These are phyloP conservation scores for Esteya vermicola DNA, from an alignment of 2,329 filamentous ascomycete species.

Conservation along the genomic window DNA sequence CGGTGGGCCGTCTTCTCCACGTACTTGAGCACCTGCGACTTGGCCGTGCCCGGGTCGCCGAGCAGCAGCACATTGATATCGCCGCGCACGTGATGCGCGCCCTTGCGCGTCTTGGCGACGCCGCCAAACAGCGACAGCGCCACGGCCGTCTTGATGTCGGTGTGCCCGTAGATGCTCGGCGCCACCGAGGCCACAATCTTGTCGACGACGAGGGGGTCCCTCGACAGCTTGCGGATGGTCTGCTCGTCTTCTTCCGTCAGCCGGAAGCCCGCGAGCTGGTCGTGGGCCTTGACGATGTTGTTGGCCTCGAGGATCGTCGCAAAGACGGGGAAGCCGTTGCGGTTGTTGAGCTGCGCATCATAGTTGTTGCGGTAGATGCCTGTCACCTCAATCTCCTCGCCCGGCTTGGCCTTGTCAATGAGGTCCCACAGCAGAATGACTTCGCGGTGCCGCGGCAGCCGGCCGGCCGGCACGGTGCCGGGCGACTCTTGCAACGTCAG, in stretches of 20 bases:
- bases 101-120: slow-evolving; percentile 80
- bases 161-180: slow-evolving; percentile 93
- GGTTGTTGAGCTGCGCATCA: slow-evolving; percentile 93
- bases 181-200: slow-evolving; percentile 89
- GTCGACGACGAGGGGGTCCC: slow-evolving; percentile 83
- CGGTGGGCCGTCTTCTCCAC: slow-evolving; percentile 94
- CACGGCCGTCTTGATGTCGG: slow-evolving; percentile 92
- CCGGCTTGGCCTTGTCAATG: slow-evolving; percentile 91
- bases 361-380: slow-evolving; percentile 98
- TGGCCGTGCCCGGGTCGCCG: slow-evolving; percentile 93
- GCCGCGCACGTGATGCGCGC: slow-evolving; percentile 79
- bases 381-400: slow-evolving; percentile 93
- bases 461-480: slow-evolving; percentile 89
- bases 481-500: slow-evolving; percentile 93
- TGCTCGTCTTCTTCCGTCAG: slow-evolving; percentile 92
- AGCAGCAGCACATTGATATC: slow-evolving; percentile 97
- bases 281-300: slow-evolving; percentile 91
- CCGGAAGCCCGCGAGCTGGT: slow-evolving; percentile 91
- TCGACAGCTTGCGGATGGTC: slow-evolving; percentile 72
- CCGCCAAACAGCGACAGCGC: slow-evolving; percentile 90
- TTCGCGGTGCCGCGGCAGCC: slow-evolving; percentile 82
- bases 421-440: slow-evolving; percentile 94
- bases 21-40: slow-evolving; percentile 95
- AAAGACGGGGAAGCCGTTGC: slow-evolving; percentile 96
- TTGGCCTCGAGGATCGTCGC: slow-evolving; percentile 96